phyloP scores from a whole-genome alignment of 2,329 filamentous ascomycete genomes.

The Colletotrichum sp. region DNA sequence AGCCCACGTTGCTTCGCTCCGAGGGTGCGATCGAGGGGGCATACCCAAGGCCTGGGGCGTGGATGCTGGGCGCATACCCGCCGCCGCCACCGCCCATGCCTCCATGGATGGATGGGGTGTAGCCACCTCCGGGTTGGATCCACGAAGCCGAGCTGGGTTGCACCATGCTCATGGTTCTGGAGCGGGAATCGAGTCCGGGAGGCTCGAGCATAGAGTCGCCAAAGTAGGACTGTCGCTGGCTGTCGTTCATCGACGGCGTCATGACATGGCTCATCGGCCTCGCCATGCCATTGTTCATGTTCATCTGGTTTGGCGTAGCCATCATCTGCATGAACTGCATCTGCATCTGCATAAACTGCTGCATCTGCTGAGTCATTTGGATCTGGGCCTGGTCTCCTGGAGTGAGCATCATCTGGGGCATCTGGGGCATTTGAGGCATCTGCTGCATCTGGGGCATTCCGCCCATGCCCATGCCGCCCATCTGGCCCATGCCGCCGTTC shows the following conservation, averaged over 20 bases:
- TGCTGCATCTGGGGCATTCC: constrained; percentile 28
- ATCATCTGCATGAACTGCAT: constrained; percentile 95
- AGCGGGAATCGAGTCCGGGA: constrained; percentile 48
- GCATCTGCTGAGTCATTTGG: constrained; percentile 84
- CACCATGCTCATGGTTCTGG: constrained; percentile 84
- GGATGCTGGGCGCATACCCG: constrained; percentile 58
- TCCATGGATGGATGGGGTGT: constrained; percentile 52
- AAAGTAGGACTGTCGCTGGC: constrained; percentile 49
- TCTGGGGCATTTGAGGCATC: constrained; percentile 14
- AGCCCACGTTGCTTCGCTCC: constrained; percentile 91
- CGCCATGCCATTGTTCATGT: constrained; percentile 28
- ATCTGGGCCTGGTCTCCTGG: constrained; percentile 76
- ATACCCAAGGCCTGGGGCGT: constrained; percentile 65
- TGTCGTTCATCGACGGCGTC: constrained; percentile 48
- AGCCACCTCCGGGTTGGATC: constrained; percentile 52
- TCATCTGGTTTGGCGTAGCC: constrained; percentile 44
- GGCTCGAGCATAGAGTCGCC: constrained; percentile 52
- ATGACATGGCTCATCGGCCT: constrained; percentile 42
- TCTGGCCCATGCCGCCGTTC: constrained; percentile 20
- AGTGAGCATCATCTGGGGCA: constrained; percentile 53
- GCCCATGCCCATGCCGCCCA: constrained; percentile 35
- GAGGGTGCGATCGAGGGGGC: constrained; percentile 92
- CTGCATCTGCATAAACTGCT: constrained; percentile 90
- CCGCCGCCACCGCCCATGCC: constrained; percentile 27
- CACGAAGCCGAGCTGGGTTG: constrained; percentile 69